Evolutionary conservation across 805 yeast species (phyloP).

Genomic region (Starmerella kuoi): DNA sequence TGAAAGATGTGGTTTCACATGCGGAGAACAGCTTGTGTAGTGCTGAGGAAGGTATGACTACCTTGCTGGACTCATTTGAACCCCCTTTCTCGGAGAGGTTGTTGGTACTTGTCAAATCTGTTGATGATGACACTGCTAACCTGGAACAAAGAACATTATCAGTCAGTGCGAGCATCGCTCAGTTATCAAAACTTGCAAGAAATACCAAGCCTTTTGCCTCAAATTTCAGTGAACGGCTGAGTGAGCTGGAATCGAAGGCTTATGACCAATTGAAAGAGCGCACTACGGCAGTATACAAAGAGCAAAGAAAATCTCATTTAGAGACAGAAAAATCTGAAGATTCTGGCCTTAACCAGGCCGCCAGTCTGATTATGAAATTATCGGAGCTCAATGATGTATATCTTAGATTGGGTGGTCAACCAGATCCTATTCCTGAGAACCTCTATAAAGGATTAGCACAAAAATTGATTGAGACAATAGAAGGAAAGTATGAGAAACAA

Average conservation of each 20-base stretch:
- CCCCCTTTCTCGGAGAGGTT: slow-evolving; percentile 6
- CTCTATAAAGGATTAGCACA: slow-evolving; percentile 7
- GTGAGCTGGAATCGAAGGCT: background rate
- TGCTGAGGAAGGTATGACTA: slow-evolving; percentile 7
- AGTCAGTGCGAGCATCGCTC: background rate
- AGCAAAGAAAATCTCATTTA: background rate
- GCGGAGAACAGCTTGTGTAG: slow-evolving; percentile 13
- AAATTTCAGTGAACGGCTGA: background rate
- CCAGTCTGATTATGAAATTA: background rate
- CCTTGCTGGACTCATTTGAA: slow-evolving; percentile 10
- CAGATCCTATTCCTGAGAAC: background rate
- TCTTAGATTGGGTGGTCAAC: slow-evolving; percentile 5
- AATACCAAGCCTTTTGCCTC: background rate
- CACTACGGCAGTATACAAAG: background rate
- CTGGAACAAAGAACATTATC: background rate
- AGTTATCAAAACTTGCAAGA: slow-evolving; percentile 1
- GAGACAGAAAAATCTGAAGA: background rate
- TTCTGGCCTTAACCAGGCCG: background rate
- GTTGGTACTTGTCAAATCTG: background rate
- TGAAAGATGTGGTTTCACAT: slow-evolving; percentile 6
- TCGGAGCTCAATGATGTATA: slow-evolving; percentile 2
- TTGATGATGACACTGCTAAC: background rate
- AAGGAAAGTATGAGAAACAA: background rate
- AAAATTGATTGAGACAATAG: background rate
- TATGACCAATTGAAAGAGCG: background rate